A percentile compares a stretch with the other conserved stretches of the same genome.
phyloP scores from a whole-genome alignment of 192 early-diverging fungal genomes.

The Coemansia umbellata region DNA sequence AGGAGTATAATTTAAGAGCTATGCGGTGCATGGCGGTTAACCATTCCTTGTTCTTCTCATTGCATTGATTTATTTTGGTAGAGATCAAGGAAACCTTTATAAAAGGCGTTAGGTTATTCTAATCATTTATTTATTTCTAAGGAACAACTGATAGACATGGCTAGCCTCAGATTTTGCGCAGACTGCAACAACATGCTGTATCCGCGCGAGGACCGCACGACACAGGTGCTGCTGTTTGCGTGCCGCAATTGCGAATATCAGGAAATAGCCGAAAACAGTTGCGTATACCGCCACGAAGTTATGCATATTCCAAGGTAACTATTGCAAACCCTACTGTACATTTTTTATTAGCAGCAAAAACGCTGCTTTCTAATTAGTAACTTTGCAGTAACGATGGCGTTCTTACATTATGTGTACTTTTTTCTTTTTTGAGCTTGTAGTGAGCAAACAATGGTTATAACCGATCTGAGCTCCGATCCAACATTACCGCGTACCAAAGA shows the following conservation, averaged over 20 bases:
- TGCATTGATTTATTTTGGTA: no score
- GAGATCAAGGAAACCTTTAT: no score
- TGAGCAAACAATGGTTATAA: slow-evolving; percentile 70
- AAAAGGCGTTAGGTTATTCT: not conserved
- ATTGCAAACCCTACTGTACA: not conserved
- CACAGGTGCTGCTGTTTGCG: slow-evolving; percentile 59
- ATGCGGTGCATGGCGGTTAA: no score
- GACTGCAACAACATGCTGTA: slow-evolving; percentile 78
- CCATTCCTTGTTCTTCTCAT: no score
- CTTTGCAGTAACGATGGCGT: no score
- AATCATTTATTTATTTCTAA: no score
- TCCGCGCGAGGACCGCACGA: slow-evolving; percentile 64
- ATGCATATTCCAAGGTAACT: slow-evolving; percentile 51
- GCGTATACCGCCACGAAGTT: slow-evolving; percentile 75
- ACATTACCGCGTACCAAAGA: slow-evolving; percentile 65
- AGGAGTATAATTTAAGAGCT: no score
- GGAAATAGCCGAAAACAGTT: slow-evolving; percentile 65
- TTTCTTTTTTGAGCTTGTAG: slow-evolving; percentile 10
- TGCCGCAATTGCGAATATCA: slow-evolving; percentile 76
- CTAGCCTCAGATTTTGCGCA: slow-evolving; percentile 42
- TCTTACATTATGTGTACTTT: no score
- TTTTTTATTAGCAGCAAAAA: no score
- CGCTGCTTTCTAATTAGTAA: no score
- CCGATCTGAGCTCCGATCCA: slow-evolving; percentile 72
- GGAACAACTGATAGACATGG: no score